These are phyloP conservation scores for Schoenoplectus tabernaemontani DNA, from an alignment of 202 grass and related monocot species.

Conservation along the genomic window DNA sequence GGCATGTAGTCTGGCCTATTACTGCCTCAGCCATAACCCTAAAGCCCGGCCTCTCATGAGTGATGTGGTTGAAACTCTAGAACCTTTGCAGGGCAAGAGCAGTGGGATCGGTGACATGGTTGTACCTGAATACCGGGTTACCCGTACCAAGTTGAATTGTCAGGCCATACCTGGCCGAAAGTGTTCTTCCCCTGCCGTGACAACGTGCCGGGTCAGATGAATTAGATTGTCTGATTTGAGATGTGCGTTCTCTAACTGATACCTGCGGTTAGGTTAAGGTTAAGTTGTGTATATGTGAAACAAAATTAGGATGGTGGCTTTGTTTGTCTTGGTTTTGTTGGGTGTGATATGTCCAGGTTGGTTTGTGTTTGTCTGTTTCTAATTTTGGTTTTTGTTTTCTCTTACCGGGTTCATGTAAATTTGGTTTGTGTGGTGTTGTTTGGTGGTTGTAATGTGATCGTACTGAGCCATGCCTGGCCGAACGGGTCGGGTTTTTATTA, in stretches of 20 bases:
- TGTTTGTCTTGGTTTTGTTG: slow-evolving; percentile 17
- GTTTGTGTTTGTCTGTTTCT: slow-evolving; percentile 18
- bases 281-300: slow-evolving; percentile 58
- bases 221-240: slow-evolving; percentile 16
- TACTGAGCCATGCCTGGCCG: slow-evolving; percentile 35
- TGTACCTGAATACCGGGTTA: slow-evolving; percentile 41
- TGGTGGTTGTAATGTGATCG: slow-evolving; percentile 58
- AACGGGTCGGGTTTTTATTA: slow-evolving; percentile 54
- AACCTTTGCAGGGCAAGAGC: slow-evolving; percentile 46
- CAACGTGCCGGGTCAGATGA: slow-evolving; percentile 85
- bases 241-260: slow-evolving; percentile 12
- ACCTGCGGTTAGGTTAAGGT: slow-evolving; percentile 25
- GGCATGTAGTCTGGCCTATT: slow-evolving; percentile 85
- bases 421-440: slow-evolving; percentile 44
- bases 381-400: slow-evolving; percentile 25
- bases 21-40: slow-evolving; percentile 95
- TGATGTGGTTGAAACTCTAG: slow-evolving; percentile 81
- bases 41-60: slow-evolving; percentile 97
- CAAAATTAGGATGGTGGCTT: slow-evolving; percentile 27
- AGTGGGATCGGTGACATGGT: slow-evolving; percentile 28
- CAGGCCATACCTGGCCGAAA: slow-evolving; percentile 58
- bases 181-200: slow-evolving; percentile 48
- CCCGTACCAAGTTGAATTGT: slow-evolving; percentile 49
- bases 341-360: not conserved
- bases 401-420: slow-evolving; percentile 61